These are phyloP conservation scores for Tuber microsphaerosporum DNA, from an alignment of 495 filamentous ascomycete genomes.

Conservation along the genomic window DNA sequence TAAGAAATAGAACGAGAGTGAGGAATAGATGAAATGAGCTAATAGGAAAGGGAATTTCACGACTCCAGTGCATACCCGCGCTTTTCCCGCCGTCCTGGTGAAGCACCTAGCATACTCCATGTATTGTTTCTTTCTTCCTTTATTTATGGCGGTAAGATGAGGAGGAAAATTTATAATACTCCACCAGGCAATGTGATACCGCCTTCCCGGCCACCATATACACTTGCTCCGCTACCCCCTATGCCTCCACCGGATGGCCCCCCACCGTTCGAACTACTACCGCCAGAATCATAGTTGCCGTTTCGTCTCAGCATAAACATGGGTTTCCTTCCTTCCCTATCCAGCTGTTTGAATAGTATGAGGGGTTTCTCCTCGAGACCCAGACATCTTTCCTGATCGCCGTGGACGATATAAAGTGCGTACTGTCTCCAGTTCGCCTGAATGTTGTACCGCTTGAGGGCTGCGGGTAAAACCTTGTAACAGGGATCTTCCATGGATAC, in stretches of 20 bases:
- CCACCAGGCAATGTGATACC: conserved; percentile 35
- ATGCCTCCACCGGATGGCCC: conserved; percentile 8
- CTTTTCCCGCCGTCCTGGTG: conserved; percentile 9
- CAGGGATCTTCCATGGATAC: conserved; percentile 97
- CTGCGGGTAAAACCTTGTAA: conserved; percentile 91
- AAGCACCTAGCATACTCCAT: background rate
- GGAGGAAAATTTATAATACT: conserved; percentile 31
- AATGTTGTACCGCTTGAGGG: conserved; percentile 96
- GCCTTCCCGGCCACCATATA: conserved; percentile 30
- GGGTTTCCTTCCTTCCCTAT: conserved; percentile 91
- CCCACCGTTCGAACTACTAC: conserved; percentile 9
- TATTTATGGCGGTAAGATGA: background rate
- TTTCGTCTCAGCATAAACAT: conserved; percentile 88
- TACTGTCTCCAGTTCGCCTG: conserved; percentile 95
- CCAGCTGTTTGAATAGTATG: conserved; percentile 92
- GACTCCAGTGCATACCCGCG: conserved; percentile 29
- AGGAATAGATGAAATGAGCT: conserved; percentile 15
- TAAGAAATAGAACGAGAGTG: conserved; percentile 18
- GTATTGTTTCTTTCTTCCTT: background rate
- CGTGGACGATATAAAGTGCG: conserved; percentile 93
- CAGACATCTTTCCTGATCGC: conserved; percentile 90
- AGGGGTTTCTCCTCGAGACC: conserved; percentile 86
- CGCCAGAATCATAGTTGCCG: conserved; percentile 31
- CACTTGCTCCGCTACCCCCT: conserved; percentile 27
- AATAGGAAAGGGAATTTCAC: conserved; percentile 30